Percentiles rank a stretch among this genome's conserved stretches.
These are phyloP conservation scores for Fraxinus dipetala DNA, from an alignment of 305 asterid species.

Conservation along the genomic window DNA sequence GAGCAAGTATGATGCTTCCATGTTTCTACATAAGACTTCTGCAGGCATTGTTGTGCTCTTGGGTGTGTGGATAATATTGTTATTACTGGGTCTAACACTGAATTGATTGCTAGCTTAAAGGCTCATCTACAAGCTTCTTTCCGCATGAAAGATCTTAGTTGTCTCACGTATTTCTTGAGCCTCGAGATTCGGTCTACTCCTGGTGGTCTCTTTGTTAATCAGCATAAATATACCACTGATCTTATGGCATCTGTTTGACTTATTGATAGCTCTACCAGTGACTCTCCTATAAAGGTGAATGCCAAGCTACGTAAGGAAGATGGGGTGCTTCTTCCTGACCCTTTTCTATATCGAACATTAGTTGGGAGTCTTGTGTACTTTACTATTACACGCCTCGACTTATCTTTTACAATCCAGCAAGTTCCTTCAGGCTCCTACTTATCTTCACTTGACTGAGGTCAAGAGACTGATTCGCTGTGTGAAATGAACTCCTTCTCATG, in stretches of 20 bases:
- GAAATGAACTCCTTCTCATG: neutral
- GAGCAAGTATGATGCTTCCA: neutral
- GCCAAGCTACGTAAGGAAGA: neutral
- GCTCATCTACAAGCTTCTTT: neutral
- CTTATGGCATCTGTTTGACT: neutral
- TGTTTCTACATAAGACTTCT: neutral
- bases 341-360: neutral
- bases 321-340: neutral
- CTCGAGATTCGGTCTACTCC: neutral
- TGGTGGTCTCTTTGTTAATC: neutral
- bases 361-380: neutral
- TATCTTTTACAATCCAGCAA: neutral
- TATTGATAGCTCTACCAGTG: neutral
- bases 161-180: neutral
- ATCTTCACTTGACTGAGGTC: neutral
- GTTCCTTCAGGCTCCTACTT: neutral
- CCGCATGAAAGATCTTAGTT: neutral
- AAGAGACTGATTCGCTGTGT: neutral
- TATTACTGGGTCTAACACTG: neutral
- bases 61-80: neutral
- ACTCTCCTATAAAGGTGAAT: neutral
- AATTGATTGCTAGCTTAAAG: neutral
- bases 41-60: neutral
- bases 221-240: neutral
- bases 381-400: neutral